Evolutionary conservation across 768 basidiomycete species (phyloP).

Genomic region (Termitomyces sp.): DNA sequence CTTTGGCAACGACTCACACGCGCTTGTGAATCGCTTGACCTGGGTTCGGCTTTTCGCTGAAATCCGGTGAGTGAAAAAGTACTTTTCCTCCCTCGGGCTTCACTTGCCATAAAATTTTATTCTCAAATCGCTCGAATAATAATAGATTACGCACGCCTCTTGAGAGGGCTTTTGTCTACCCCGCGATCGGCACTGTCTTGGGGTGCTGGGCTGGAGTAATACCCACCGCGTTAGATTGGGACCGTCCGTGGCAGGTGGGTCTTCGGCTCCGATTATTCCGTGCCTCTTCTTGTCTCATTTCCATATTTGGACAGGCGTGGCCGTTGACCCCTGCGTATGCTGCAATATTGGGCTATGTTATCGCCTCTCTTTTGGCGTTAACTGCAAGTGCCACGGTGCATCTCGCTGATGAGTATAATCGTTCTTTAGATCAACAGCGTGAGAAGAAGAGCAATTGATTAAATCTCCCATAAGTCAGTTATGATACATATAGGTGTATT

Average conservation of each 20-base stretch:
- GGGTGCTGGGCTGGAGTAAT: slow-evolving; percentile 82
- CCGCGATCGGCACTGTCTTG: slow-evolving; percentile 61
- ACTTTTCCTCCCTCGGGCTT: slow-evolving; percentile 1
- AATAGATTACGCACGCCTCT: slow-evolving; percentile 52
- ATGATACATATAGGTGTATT: slow-evolving; percentile 5
- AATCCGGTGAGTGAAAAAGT: slow-evolving; percentile 53
- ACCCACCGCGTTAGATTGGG: slow-evolving; percentile 93
- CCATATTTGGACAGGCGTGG: slow-evolving; percentile 52
- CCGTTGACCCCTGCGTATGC: slow-evolving; percentile 76
- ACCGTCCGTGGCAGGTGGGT: slow-evolving; percentile 92
- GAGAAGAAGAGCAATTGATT: slow-evolving; percentile 13
- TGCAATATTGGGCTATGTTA: slow-evolving; percentile 61
- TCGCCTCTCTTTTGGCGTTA: slow-evolving; percentile 53
- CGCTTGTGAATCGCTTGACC: slow-evolving; percentile 51
- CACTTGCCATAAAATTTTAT: neutral
- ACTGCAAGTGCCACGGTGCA: slow-evolving; percentile 31
- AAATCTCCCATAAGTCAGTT: neutral
- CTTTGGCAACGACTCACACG: slow-evolving; percentile 24
- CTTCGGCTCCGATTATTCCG: neutral
- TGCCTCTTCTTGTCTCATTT: neutral
- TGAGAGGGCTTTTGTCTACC: slow-evolving; percentile 78
- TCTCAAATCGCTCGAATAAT: neutral
- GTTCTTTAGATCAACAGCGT: slow-evolving; percentile 11
- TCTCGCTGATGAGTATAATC: slow-evolving; percentile 33
- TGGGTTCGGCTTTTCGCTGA: slow-evolving; percentile 83